These are phyloP conservation scores for Sphaerobolus stellatus DNA, from an alignment of 1,284 basidiomycete species.

Conservation along the genomic window DNA sequence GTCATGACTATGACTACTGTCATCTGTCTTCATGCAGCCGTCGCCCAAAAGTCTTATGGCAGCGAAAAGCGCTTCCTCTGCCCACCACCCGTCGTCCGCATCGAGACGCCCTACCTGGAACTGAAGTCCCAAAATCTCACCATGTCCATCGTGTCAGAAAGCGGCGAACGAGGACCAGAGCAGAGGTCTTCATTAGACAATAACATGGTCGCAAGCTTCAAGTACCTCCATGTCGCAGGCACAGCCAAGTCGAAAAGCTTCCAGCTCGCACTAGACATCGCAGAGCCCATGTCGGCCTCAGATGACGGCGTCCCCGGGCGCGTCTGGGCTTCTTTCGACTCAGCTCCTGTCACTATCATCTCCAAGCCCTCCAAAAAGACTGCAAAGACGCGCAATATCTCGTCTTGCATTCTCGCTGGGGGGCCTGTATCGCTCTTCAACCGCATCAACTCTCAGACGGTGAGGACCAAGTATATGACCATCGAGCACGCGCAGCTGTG, in stretches of 20 bases:
- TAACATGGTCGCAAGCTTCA: conserved; percentile 84
- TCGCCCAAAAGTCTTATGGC: conserved; percentile 90
- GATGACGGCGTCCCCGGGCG: conserved; percentile 57
- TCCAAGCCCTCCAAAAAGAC: conserved; percentile 98
- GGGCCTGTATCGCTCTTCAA: conserved; percentile 95
- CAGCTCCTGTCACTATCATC: conserved; percentile 89
- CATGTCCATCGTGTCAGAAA: conserved; percentile 84
- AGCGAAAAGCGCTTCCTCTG: conserved; percentile 90
- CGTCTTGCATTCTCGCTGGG: conserved; percentile 85
- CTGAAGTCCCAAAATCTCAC: conserved; percentile 77
- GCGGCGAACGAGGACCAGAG: conserved; percentile 77
- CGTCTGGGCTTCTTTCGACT: conserved; percentile 89
- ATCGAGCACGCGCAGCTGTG: conserved; percentile 82
- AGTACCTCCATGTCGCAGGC: conserved; percentile 85
- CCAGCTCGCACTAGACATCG: conserved; percentile 79
- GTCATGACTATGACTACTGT: conserved; percentile 86
- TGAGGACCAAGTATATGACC: conserved; percentile 95
- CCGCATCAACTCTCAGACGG: conserved; percentile 95
- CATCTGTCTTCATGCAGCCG: conserved; percentile 83
- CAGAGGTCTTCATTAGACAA: conserved; percentile 78
- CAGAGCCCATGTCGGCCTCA: conserved; percentile 51
- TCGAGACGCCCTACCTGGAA: conserved; percentile 80
- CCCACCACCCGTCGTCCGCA: conserved; percentile 84
- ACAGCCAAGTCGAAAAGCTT: conserved; percentile 89
- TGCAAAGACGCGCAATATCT: conserved; percentile 90